Conservation (phyloP, 225 moss, liverwort and hornwort genomes). For the Polytrichum formosum region DNA sequence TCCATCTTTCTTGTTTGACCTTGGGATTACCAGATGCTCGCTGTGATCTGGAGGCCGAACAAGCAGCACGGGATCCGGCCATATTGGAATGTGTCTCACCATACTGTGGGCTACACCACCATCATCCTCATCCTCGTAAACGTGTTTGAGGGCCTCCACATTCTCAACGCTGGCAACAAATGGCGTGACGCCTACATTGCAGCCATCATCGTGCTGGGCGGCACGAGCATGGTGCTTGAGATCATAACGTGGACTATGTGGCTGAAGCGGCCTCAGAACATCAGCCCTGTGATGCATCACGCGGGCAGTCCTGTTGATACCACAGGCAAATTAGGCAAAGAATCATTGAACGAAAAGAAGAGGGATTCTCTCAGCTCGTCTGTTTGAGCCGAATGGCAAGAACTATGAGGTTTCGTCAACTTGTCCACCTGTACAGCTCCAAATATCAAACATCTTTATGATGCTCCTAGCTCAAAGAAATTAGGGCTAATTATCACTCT, state of each 20-base stretch:
- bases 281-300: background rate
- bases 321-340: no score
- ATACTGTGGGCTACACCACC: conserved; percentile 57
- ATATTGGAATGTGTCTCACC: conserved; percentile 78
- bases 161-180: conserved; percentile 41
- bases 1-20: background rate
- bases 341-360: no score
- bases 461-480: no score
- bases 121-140: conserved; percentile 63
- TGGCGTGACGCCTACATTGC: conserved; percentile 68
- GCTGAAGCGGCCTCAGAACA: conserved; percentile 18
- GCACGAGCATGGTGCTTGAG: conserved; percentile 59
- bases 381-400: no score
- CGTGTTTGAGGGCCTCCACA: conserved; percentile 67
- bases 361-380: no score
- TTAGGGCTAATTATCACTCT: no score
- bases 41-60: conserved; percentile 61
- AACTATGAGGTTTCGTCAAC: no score
- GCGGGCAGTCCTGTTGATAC: no score
- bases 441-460: no score
- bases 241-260: conserved; percentile 54
- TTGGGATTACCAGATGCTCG: conserved; percentile 36
- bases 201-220: conserved; percentile 38
- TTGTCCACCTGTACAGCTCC: no score
- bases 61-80: conserved; percentile 46